Evolutionary conservation across 305 asterid genomes (phyloP), one percentile per base, ranked within the genome.

Genomic region (Fraxinus velutina): DNA sequence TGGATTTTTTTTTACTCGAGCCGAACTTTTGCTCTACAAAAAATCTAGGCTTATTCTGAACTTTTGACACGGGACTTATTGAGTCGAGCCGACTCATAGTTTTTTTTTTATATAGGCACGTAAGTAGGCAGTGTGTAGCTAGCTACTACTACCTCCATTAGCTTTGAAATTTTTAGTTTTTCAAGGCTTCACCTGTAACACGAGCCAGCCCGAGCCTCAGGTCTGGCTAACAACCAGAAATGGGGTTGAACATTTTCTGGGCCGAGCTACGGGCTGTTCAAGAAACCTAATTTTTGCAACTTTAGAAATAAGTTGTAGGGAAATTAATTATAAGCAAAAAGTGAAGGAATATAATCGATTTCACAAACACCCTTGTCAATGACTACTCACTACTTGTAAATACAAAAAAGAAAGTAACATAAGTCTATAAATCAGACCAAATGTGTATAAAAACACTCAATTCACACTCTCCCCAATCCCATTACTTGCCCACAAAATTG

Each of bases 371-470:
- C 42, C 75, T 68, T 30, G 39, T 68, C 39, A 13, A 68, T 68
- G 42, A 68, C 75, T 29, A 66, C 36, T 66, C n/a, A 64, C 30
- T 68, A 71, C 17, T n/a, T 2, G 10, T 34, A n/a, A 9, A 15
- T 4, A n/a, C 30, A 10, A 15, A n/a, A 27, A 12, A 39, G 1
- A 50, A 72, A 80, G 2, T 27, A 57, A 30, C 78, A 73, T 22
- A 30, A 10, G 79, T 34, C 36, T 34, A 19, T 77, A 70, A 6
- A 71, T 30, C 71, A 81, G 50, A 75, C 81, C 60, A 50, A 78
- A 57, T 72, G 55, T 79, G 86, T 88, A 86, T 86, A 88, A 84
- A 88, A 80, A 79, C 80, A 82, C 86, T 81, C 76, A 15, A 75
- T 76, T 81, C 86, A 74, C 80, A 39, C 86, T 77, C 78, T 75